A percentile compares a stretch with the other conserved stretches of the same genome.
Evolutionary conservation across 805 yeast species (phyloP).

Genomic region (Jamesozyma gamospora): DNA sequence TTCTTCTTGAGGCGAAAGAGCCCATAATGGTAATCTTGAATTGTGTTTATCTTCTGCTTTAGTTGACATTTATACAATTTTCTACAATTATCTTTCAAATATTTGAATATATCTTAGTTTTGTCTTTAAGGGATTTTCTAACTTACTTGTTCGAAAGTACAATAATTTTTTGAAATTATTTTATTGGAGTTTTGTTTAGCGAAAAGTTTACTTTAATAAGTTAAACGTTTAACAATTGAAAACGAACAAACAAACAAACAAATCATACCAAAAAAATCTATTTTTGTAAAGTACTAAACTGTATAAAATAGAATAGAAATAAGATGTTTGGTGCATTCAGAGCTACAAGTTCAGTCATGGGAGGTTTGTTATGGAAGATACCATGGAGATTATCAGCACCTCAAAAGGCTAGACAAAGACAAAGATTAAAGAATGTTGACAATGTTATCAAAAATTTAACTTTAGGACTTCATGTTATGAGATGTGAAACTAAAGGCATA

Average conservation of each 20-base stretch:
- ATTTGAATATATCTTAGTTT: too few relatives aligned
- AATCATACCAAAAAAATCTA: too few relatives aligned
- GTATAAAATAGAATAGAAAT: not conserved
- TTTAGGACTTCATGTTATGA: slow-evolving; percentile 22
- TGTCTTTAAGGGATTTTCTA: too few relatives aligned
- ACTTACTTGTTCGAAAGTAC: too few relatives aligned
- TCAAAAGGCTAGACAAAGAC: slow-evolving; percentile 78
- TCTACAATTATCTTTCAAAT: too few relatives aligned
- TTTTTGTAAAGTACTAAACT: too few relatives aligned
- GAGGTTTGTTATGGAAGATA: slow-evolving; percentile 43
- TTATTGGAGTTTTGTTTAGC: too few relatives aligned
- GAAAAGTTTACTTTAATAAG: too few relatives aligned
- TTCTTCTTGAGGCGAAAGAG: slow-evolving; percentile 67
- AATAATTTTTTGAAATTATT: too few relatives aligned
- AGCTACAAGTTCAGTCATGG: slow-evolving; percentile 18
- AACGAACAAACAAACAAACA: too few relatives aligned
- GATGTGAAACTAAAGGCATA: slow-evolving; percentile 17
- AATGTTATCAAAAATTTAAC: slow-evolving; percentile 45
- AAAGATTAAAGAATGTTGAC: slow-evolving; percentile 76
- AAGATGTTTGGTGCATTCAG: slow-evolving; percentile 28
- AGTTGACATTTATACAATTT: not conserved
- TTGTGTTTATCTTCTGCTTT: slow-evolving; percentile 1
- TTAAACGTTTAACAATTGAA: too few relatives aligned
- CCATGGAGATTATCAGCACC: slow-evolving; percentile 70
- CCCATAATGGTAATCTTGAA: slow-evolving; percentile 55